These are phyloP conservation scores for Phaffomyces antillensis DNA, from an alignment of 805 yeast genomes.

Conservation along the genomic window DNA sequence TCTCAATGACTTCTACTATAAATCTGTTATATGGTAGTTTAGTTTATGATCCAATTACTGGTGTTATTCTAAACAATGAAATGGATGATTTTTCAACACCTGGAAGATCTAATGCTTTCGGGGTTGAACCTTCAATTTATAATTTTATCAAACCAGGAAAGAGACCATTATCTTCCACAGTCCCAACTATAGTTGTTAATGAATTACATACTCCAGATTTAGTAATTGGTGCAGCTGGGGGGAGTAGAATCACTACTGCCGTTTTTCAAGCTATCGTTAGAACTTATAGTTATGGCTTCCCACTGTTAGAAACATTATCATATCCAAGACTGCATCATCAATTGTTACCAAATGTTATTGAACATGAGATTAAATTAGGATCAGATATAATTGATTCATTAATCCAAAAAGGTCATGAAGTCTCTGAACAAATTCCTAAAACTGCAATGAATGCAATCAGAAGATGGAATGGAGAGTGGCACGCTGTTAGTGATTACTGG, in stretches of 20 bases:
- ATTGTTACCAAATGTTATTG: slow-evolving; percentile 62
- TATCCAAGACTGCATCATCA: slow-evolving; percentile 89
- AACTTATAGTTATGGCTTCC: slow-evolving; percentile 47
- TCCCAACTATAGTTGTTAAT: slow-evolving; percentile 63
- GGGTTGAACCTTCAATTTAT: slow-evolving; percentile 70
- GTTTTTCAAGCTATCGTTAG: slow-evolving; percentile 76
- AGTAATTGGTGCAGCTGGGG: slow-evolving; percentile 91
- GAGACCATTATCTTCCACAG: slow-evolving; percentile 78
- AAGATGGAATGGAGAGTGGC: slow-evolving; percentile 30
- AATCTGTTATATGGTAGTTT: slow-evolving; percentile 78
- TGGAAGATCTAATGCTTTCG: slow-evolving; percentile 63
- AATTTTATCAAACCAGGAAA: slow-evolving; percentile 71
- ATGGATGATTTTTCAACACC: slow-evolving; percentile 94
- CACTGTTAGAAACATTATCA: slow-evolving; percentile 62
- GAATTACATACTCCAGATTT: slow-evolving; percentile 47
- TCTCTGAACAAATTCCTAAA: slow-evolving; percentile 35
- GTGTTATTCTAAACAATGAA: slow-evolving; percentile 77
- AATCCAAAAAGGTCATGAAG: slow-evolving; percentile 41
- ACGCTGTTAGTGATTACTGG: slow-evolving; percentile 89
- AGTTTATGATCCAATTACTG: slow-evolving; percentile 76
- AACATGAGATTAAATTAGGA: slow-evolving; percentile 51
- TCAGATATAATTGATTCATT: slow-evolving; percentile 32
- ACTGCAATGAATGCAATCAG: slow-evolving; percentile 55
- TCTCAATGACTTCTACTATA: slow-evolving; percentile 82
- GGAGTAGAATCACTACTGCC: slow-evolving; percentile 77